Evolutionary conservation across 306 rosid species (phyloP).

Genomic region (Corylus americana): DNA sequence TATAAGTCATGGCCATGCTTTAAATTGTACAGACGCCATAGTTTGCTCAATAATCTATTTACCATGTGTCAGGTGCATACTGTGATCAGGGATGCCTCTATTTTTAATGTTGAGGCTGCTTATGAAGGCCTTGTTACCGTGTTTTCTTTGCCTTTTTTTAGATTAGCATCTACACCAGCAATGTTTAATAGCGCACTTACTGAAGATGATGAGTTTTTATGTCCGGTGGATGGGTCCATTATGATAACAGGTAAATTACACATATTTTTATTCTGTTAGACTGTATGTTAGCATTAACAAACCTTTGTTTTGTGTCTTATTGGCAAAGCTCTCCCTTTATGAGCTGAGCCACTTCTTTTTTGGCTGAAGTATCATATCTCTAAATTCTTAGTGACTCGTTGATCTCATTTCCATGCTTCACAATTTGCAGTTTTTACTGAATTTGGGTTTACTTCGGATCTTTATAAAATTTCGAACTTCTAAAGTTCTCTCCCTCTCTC

Average conservation of each 20-base stretch:
- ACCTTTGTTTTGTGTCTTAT: constrained; percentile 16
- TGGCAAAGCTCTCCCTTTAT: not conserved
- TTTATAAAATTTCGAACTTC: not conserved
- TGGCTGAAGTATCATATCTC: not conserved
- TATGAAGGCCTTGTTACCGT: constrained; percentile 17
- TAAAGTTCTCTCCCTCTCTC: not conserved
- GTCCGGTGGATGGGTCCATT: constrained; percentile 90
- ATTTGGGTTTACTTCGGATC: not conserved
- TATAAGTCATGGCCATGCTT: not conserved
- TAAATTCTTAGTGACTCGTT: not conserved
- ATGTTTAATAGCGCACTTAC: constrained; percentile 93
- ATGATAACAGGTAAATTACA: constrained; percentile 82
- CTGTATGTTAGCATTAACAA: constrained; percentile 16
- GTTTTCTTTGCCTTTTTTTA: constrained; percentile 38
- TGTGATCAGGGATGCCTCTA: not conserved
- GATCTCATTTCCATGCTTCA: constrained; percentile 7
- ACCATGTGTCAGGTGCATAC: not conserved
- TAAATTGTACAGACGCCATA: not conserved
- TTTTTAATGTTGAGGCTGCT: not conserved
- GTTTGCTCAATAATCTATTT: constrained; percentile 17
- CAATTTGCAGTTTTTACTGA: not conserved
- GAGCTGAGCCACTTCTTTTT: constrained; percentile 1
- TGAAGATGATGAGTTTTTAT: constrained; percentile 52
- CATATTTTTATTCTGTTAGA: constrained; percentile 15
- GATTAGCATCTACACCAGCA: constrained; percentile 96